These are phyloP conservation scores for Aspergillus pseudoviridinutans DNA, from an alignment of 2,329 filamentous ascomycete species.

Conservation along the genomic window DNA sequence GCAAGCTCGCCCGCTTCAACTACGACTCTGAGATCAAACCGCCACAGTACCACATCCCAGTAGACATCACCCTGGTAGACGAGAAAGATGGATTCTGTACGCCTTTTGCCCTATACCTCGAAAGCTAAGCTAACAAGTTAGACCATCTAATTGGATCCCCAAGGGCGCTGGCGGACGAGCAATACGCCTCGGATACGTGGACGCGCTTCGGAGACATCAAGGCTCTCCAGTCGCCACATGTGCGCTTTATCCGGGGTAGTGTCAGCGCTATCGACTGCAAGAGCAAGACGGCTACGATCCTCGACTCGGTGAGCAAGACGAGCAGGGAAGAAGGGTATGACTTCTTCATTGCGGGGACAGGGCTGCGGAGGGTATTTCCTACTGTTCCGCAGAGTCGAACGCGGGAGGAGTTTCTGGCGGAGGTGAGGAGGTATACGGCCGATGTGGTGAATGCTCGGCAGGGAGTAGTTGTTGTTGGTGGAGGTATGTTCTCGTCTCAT, in stretches of 20 bases:
- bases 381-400: conserved; percentile 63
- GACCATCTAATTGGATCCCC: conserved; percentile 75
- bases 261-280: conserved; percentile 58
- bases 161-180: conserved; percentile 61
- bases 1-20: conserved; percentile 48
- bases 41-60: conserved; percentile 45
- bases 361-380: conserved; percentile 66
- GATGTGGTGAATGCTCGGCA: conserved; percentile 47
- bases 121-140: conserved; percentile 28
- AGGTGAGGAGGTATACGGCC: conserved; percentile 17
- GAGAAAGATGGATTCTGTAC: conserved; percentile 80
- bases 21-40: conserved; percentile 19
- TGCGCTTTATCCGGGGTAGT: conserved; percentile 64
- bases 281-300: conserved; percentile 56
- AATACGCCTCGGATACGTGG: conserved; percentile 67
- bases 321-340: conserved; percentile 54
- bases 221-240: conserved; percentile 58
- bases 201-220: conserved; percentile 64
- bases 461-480: conserved; percentile 66
- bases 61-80: conserved; percentile 71
- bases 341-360: conserved; percentile 69
- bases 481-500: conserved; percentile 42
- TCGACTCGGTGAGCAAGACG: conserved; percentile 46
- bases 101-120: not conserved
- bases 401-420: conserved; percentile 23